phyloP scores from a whole-genome alignment of 805 yeast species.

The Yarrowia keelungensis region DNA sequence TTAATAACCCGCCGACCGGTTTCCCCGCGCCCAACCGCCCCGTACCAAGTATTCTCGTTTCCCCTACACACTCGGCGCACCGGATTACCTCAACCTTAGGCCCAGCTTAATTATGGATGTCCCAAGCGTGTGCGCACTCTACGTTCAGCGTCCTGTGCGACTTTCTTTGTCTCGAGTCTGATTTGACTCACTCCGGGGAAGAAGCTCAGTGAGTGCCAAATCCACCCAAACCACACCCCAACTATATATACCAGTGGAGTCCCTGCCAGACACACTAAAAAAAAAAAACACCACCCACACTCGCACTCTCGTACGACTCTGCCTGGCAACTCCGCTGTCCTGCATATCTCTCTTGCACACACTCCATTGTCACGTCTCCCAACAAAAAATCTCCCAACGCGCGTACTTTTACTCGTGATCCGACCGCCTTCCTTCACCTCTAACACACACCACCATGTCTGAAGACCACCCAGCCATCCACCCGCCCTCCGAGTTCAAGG shows the following conservation, averaged over 20 bases:
- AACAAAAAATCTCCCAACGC: conserved; percentile 34
- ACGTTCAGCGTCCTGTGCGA: too few species aligned
- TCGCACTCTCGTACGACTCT: too few species aligned
- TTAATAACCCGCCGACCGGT: too few species aligned
- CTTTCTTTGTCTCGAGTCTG: background rate
- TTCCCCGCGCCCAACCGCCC: too few species aligned
- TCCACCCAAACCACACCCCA: background rate
- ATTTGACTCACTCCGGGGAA: conserved; percentile 25
- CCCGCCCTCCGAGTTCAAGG: conserved; percentile 45
- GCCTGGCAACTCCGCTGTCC: background rate
- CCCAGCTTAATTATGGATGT: conserved; percentile 8
- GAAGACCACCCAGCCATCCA: conserved; percentile 40
- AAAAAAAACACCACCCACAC: too few species aligned
- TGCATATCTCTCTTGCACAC: background rate
- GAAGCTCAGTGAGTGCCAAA: background rate
- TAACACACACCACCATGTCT: conserved; percentile 6
- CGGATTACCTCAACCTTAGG: conserved; percentile 33
- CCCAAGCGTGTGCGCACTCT: background rate
- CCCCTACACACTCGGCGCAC: conserved; percentile 16
- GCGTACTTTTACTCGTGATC: background rate
- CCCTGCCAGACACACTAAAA: background rate
- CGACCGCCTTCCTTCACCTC: background rate
- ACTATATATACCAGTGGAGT: conserved; percentile 11
- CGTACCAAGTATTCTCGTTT: too few species aligned
- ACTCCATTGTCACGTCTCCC: background rate